Base-by-base conservation (phyloP, 2,329 filamentous ascomycete genomes). In the Bertia moriformis region DNA sequence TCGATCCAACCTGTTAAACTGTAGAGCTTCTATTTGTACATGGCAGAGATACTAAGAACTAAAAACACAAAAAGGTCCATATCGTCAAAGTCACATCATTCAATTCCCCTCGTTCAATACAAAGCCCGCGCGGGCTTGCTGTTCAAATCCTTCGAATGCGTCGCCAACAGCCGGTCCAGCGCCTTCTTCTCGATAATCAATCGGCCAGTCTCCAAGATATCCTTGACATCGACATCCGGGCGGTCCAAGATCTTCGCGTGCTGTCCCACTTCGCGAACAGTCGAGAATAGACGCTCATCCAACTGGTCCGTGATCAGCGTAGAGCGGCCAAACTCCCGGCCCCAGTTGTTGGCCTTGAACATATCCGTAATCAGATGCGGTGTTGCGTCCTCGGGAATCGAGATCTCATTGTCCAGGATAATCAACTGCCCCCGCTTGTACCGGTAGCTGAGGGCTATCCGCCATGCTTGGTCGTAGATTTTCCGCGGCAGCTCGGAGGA, bases 381-480 rank as follows among this genome's bases (percentile, higher is more conserved):
- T 7, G 32, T 35, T 13, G 32, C 10, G 7, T 18, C 32, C 14
- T 56, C 53, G 0, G 65, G 60, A 32, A 66, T 57, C 29, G 61
- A 51, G 39, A 77, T 63, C 39, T 67, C 61, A 38, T 67, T 66
- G 41, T 77, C 67, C 24, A 78, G 58, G 18, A 80, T 65, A 42
- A 78, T 61, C 49, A 80, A 51, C 51, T 79, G 69, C 19, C 74
- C 75, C 42, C 65, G 67, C 44, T 62, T 59, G 51, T 71, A 79
- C 20, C 75, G 65, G 53, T 78, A 75, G 45, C 69, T 74, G 43
- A 80, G 59, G 14, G 75, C 75, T 41, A 67, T 79, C 50, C 75
- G 62, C 69, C 69, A 78, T 18, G 75, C 75, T 42, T 75, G 57
- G 49, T 78, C 73, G 52, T 80, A 80, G 14, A 79, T 60, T 56